Evolutionary conservation across 108 stramenopile species (phyloP).

Genomic region (Skeletonema costatum): DNA sequence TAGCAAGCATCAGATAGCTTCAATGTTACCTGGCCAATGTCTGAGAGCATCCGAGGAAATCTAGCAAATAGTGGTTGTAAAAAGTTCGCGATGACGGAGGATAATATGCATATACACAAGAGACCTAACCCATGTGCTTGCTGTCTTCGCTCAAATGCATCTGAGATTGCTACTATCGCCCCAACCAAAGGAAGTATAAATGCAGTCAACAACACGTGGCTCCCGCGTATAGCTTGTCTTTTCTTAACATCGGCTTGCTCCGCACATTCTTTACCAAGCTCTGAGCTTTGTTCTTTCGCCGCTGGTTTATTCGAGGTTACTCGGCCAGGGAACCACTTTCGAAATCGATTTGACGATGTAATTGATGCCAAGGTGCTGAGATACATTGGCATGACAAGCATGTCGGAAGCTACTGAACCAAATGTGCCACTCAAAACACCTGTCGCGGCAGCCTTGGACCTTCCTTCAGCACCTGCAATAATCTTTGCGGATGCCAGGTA

Average conservation of each 20-base stretch:
- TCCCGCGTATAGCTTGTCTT: neutral
- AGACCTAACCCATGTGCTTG: neutral
- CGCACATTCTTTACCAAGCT: neutral
- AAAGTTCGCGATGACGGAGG: neutral
- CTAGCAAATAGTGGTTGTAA: neutral
- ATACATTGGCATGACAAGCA: conserved; percentile 32
- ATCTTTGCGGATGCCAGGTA: conserved; percentile 25
- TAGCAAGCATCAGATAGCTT: conserved; percentile 31
- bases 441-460: conserved; percentile 1
- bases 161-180: neutral
- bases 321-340: conserved; percentile 28
- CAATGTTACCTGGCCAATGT: conserved; percentile 6
- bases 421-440: conserved; percentile 27
- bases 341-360: conserved; percentile 16
- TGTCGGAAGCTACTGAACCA: conserved; percentile 30
- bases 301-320: neutral
- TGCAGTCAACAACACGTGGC: neutral
- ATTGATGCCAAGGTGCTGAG: conserved; percentile 9
- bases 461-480: conserved; percentile 7
- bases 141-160: neutral
- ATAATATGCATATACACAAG: neutral
- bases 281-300: neutral
- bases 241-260: neutral
- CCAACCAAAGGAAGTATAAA: neutral
- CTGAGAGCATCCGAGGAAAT: conserved; percentile 8